Conservation (phyloP, 257 asterid species). For the Lantana camara region DNA sequence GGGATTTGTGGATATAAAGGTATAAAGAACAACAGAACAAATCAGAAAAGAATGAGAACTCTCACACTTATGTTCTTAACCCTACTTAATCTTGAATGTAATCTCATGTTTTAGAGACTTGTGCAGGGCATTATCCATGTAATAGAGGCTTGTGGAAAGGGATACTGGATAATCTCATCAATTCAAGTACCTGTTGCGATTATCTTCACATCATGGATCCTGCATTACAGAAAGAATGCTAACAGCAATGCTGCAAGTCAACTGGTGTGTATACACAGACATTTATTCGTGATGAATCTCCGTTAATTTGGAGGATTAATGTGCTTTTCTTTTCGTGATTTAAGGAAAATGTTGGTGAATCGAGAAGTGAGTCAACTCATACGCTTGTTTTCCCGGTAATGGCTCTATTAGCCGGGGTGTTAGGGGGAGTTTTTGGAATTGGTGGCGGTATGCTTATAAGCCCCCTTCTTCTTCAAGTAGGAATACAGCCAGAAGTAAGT, state of each 20-base stretch:
- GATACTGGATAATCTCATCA: conserved; percentile 77
- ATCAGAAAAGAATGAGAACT: no score
- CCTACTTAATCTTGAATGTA: no score
- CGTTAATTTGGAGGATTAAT: background rate
- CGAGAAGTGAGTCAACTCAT: conserved; percentile 20
- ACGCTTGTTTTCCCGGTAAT: conserved; percentile 64
- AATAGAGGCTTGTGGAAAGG: conserved; percentile 74
- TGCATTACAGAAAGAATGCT: conserved; percentile 33
- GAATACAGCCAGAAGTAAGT: conserved; percentile 78
- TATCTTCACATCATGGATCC: conserved; percentile 62
- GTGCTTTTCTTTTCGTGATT: conserved; percentile 11
- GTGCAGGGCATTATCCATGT: conserved; percentile 58
- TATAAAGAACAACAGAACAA: no score
- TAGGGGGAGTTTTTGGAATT: conserved; percentile 88
- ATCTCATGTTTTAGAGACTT: background rate
- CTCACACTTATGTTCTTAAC: no score
- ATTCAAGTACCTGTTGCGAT: conserved; percentile 73
- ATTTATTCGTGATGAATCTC: no score
- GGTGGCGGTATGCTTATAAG: conserved; percentile 97
- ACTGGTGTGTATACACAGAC: conserved; percentile 37
- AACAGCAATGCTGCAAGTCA: conserved; percentile 27
- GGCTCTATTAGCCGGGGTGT: conserved; percentile 79
- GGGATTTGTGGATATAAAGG: no score
- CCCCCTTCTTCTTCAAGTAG: conserved; percentile 84
- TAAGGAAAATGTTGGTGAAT: conserved; percentile 46